Percentiles rank a stretch among this genome's conserved stretches.
phyloP scores from a whole-genome alignment of 208 protist genomes.

The Leishmania turanica region DNA sequence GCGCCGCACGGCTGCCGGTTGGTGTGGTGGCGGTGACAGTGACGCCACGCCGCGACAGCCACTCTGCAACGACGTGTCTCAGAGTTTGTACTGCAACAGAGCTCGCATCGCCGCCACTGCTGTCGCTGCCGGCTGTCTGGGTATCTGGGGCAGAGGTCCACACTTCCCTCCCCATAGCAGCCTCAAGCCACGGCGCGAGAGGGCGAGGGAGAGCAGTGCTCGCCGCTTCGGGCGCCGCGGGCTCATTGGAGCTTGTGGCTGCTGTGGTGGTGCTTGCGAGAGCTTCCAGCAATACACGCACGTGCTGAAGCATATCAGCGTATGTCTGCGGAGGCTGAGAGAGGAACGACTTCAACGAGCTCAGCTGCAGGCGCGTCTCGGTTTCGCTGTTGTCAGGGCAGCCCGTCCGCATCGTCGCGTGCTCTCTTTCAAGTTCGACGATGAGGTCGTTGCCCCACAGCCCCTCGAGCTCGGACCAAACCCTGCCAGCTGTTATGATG shows the following conservation, averaged over 20 bases:
- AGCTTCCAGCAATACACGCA: constrained; percentile 28
- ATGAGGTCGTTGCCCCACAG: constrained; percentile 15
- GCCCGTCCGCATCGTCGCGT: not conserved
- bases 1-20: constrained; percentile 35
- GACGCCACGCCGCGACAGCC: constrained; percentile 42
- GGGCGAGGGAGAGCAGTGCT: constrained; percentile 2
- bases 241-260: not conserved
- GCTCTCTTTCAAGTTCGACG: not conserved
- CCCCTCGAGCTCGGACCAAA: constrained; percentile 31
- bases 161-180: constrained; percentile 17
- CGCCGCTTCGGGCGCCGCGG: not conserved
- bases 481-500: constrained; percentile 22
- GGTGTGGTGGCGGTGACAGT: constrained; percentile 45
- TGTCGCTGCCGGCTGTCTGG: not conserved
- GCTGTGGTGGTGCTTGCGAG: not conserved
- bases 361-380: not conserved
- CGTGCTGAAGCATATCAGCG: constrained; percentile 22
- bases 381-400: not conserved
- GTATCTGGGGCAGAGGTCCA: constrained; percentile 13
- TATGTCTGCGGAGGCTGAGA: constrained; percentile 31
- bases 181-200: constrained; percentile 24
- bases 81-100: constrained; percentile 17
- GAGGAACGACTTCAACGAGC: constrained; percentile 9
- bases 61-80: constrained; percentile 35
- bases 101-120: not conserved